Evolutionary conservation across 1,284 basidiomycete species (phyloP).

Genomic region (Earliella scabrosa): DNA sequence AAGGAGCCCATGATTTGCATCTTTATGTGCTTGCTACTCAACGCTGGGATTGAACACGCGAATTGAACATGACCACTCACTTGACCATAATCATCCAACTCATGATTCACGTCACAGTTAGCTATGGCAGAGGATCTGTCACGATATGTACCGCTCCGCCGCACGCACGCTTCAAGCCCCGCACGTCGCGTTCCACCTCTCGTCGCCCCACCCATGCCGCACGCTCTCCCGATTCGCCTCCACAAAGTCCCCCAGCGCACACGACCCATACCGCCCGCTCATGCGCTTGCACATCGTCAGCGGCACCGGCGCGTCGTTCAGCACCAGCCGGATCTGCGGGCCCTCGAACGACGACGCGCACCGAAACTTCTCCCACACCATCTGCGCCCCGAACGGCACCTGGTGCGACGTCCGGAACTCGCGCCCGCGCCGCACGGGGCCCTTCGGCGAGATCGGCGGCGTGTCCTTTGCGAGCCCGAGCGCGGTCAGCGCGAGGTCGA

Average conservation of each 20-base stretch:
- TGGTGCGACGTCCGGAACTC: conserved; percentile 47
- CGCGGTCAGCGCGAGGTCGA: conserved; percentile 48
- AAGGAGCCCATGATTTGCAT: no score
- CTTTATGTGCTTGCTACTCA: no score
- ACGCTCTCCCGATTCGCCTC: conserved; percentile 36
- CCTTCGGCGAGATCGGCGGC: conserved; percentile 35
- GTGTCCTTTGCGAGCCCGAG: conserved; percentile 47
- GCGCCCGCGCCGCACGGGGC: conserved; percentile 37
- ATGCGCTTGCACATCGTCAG: conserved; percentile 36
- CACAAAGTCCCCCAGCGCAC: conserved; percentile 43
- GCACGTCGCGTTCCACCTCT: conserved; percentile 44
- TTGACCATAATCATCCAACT: no score
- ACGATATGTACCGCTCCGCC: no score
- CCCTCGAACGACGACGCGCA: conserved; percentile 41
- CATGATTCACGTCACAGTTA: no score
- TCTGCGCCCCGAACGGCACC: conserved; percentile 49
- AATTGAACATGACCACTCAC: no score
- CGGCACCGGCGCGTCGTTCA: conserved; percentile 48
- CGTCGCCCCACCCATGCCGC: conserved; percentile 36
- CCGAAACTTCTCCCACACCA: conserved; percentile 50
- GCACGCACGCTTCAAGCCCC: conserved; percentile 31
- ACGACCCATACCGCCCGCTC: conserved; percentile 42
- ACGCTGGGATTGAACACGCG: no score
- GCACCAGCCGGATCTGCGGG: conserved; percentile 47
- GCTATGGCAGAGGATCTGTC: no score